Percentiles rank a stretch among this genome's conserved stretches.
phyloP scores from a whole-genome alignment of 2,329 filamentous ascomycete species.

The Alternaria ventricosa region DNA sequence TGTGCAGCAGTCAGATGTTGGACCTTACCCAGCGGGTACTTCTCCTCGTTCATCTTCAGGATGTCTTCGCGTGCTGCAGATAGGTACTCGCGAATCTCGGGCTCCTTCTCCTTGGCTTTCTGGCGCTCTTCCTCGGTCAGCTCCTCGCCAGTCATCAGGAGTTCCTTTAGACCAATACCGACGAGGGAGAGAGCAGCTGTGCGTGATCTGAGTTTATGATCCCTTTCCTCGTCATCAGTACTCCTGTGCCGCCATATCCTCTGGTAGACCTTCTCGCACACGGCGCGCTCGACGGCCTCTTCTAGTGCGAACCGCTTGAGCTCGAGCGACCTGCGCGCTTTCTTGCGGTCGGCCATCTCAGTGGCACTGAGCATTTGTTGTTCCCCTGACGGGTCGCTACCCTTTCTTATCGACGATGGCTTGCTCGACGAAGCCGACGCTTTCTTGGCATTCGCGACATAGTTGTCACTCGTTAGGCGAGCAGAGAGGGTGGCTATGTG shows the following conservation, averaged over 20 bases:
- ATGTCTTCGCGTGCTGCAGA: conserved; percentile 72
- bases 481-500: conserved; percentile 83
- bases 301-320: conserved; percentile 78
- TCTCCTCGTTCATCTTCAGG: conserved; percentile 81
- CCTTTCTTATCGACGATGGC: conserved; percentile 47
- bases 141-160: conserved; percentile 66
- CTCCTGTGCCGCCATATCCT: conserved; percentile 90
- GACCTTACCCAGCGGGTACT: conserved; percentile 89
- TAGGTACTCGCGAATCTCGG: conserved; percentile 76
- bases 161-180: conserved; percentile 84
- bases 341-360: conserved; percentile 81
- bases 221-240: conserved; percentile 91
- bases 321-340: conserved; percentile 77
- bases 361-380: conserved; percentile 91
- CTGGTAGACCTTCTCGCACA: conserved; percentile 82
- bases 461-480: conserved; percentile 72
- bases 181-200: conserved; percentile 90
- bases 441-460: conserved; percentile 45
- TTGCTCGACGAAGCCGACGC: conserved; percentile 46
- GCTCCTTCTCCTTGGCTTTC: conserved; percentile 59
- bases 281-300: conserved; percentile 86
- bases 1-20: conserved; percentile 87
- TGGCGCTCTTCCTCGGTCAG: conserved; percentile 63
- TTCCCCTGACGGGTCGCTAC: conserved; percentile 51
- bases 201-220: conserved; percentile 92